Evolutionary conservation across 345 rosid species (phyloP), one percentile per base, ranked within the genome.

Genomic region (Psidium guajava): DNA sequence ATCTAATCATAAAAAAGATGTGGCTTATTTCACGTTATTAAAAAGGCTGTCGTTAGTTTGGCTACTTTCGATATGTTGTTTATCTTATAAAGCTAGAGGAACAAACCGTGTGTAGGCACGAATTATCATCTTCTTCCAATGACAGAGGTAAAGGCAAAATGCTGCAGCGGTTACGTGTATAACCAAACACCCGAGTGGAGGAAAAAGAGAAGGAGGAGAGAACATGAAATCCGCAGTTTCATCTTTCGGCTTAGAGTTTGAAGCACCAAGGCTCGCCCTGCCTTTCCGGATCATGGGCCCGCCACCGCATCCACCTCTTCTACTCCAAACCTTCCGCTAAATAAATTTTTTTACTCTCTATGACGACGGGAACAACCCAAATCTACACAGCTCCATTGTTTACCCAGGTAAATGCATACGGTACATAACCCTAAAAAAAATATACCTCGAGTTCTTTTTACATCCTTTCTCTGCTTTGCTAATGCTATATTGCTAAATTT

Each of bases 401-500:
- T 36, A 69, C 1, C 59, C 80, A 32, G 22, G 47, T 9, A 18
- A 36, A 8, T 36, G 80, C 80, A 69, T 21, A 69, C 47, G 18
- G 40, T 10, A 69, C 36, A 8, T 36, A 69, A 36, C 47, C 18
- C 47, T 69, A 36, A 69, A 50, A 50, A 36, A 69, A 36, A 69
- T 52, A 82, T 53, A 82, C 83, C 36, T 85, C 80, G 28, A 74
- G 42, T 50, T 22, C 75, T 75, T 81, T 82, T 53, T 86, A 75
- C 87, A 81, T 88, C 83, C 91, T 86, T 86, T 82, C 83, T 64
- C 87, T 42, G 80, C 73, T 81, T 73, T 75, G 52, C 87, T 85
- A 75, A 14, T 56, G 82, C 85, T 80, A 83, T 73, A 83, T 44
- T 82, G 42, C 25, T 69, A 69, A 69, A 18, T 36, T 20, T 89